Conservation (phyloP, 2,329 filamentous ascomycete species). For the Rugonectria rugulosa region DNA sequence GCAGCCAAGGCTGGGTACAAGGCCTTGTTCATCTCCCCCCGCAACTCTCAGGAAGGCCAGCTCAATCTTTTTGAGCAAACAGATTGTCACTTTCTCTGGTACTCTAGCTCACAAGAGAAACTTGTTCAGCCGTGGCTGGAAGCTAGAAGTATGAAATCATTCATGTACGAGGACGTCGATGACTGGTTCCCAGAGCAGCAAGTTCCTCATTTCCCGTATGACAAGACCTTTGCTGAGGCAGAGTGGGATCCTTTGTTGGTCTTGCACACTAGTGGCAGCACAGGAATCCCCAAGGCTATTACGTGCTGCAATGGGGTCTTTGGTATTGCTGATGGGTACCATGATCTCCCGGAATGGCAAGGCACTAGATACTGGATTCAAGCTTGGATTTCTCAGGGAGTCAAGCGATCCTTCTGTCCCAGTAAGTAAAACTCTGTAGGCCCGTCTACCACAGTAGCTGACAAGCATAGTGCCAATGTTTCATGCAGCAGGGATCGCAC, state of each 20-base stretch:
- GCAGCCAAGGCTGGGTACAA: conserved; percentile 53
- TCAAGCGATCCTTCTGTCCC: conserved; percentile 18
- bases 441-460: no score
- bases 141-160: no score
- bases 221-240: conserved; percentile 41
- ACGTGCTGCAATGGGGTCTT: conserved; percentile 25
- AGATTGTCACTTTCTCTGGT: conserved; percentile 30
- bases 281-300: conserved; percentile 42
- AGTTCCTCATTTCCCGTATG: conserved; percentile 44
- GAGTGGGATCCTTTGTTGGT: conserved; percentile 39
- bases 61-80: conserved; percentile 36
- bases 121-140: neutral
- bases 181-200: conserved; percentile 6
- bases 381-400: no score
- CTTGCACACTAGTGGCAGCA: conserved; percentile 48
- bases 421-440: no score
- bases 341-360: conserved; percentile 14
- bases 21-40: conserved; percentile 42
- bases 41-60: conserved; percentile 42
- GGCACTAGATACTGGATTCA: conserved; percentile 2
- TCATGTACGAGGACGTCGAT: no score
- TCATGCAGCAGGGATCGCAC: conserved; percentile 28
- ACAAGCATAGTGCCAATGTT: conserved; percentile 39
- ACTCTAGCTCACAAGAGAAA: neutral
- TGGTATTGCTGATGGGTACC: conserved; percentile 17